Evolutionary conservation across 2,329 filamentous ascomycete genomes (phyloP), one percentile per base, ranked within the genome.

Genomic region (Microsporum ferrugineum): DNA sequence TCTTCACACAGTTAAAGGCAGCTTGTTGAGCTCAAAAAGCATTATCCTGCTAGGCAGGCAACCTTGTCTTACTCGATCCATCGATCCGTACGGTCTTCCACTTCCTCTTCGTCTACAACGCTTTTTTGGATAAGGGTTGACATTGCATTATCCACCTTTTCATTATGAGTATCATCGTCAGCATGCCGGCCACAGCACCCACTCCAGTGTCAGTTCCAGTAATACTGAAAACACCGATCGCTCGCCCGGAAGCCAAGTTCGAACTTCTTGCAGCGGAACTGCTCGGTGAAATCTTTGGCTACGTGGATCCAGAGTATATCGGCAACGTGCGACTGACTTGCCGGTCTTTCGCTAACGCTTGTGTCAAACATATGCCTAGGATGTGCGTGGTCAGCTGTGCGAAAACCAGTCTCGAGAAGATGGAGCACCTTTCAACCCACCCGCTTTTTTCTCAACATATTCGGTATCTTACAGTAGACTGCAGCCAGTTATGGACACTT

Each of bases 371-470:
- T 34, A 14, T 59, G 38, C 38, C 34, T 6, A 56, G 12, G 12
- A 47, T 45, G 7, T 61, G 60, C 23, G 57, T 36, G n/a, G 34
- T 61, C 23, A 58, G 41, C 43, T 53, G 53, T 5, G 53, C 41
- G 7, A 47, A 51, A 29, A 27, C 58, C 33, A 29, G 29, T 2
- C 14, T 61, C 29, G 29, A 31, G 36, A 61, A 58, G 14, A 5
- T 61, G 10, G 17, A 61, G 17, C 36, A 61, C 17, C 34, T 61
- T 34, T 17, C 60, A 5, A 49, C 5, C 12, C 60, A 59, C 49
- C 60, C 55, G 4, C 23, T 59, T 14, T 58, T 61, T 23, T 51
- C 60, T 41, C 27, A 56, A 33, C 57, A 51, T 29, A 61, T 61
- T 14, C 33, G 31, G 38, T 29, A 43, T 23, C 53, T 61, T 27